Evolutionary conservation across 805 yeast species (phyloP).

Genomic region (Brettanomyces bruxellensis): DNA sequence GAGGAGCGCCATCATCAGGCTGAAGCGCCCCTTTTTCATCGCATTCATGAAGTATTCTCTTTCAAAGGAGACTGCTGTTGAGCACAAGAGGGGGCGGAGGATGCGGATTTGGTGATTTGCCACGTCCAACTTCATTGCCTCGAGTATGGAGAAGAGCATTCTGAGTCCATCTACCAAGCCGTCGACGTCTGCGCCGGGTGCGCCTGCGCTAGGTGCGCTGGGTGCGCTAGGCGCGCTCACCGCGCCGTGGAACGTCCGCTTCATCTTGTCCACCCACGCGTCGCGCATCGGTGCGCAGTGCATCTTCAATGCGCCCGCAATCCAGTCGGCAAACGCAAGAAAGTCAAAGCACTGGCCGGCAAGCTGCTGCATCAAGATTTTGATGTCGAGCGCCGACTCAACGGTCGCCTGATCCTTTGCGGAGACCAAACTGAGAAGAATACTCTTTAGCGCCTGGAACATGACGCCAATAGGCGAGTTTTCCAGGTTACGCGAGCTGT

Average conservation of each 20-base stretch:
- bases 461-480: constrained; percentile 46
- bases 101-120: constrained; percentile 91
- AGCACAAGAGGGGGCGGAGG: constrained; percentile 72
- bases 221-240: constrained; percentile 15
- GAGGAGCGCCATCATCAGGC: constrained; percentile 47
- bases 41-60: constrained; percentile 64
- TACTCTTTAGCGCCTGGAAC: constrained; percentile 70
- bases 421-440: constrained; percentile 68
- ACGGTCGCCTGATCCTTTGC: constrained; percentile 61
- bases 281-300: constrained; percentile 97
- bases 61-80: constrained; percentile 84
- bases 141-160: constrained; percentile 71
- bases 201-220: constrained; percentile 15
- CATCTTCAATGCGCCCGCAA: constrained; percentile 67
- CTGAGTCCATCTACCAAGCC: constrained; percentile 68
- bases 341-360: constrained; percentile 65
- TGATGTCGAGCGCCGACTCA: constrained; percentile 67
- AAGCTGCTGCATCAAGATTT: constrained; percentile 67
- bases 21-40: constrained; percentile 45
- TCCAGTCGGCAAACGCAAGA: constrained; percentile 62
- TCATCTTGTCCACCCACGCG: constrained; percentile 80
- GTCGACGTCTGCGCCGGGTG: constrained; percentile 3
- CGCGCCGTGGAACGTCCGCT: constrained; percentile 38
- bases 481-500: constrained; percentile 4
- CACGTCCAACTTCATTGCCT: constrained; percentile 90